These are phyloP conservation scores for Brassica hybrid DNA, from an alignment of 441 rosid species.

Conservation along the genomic window DNA sequence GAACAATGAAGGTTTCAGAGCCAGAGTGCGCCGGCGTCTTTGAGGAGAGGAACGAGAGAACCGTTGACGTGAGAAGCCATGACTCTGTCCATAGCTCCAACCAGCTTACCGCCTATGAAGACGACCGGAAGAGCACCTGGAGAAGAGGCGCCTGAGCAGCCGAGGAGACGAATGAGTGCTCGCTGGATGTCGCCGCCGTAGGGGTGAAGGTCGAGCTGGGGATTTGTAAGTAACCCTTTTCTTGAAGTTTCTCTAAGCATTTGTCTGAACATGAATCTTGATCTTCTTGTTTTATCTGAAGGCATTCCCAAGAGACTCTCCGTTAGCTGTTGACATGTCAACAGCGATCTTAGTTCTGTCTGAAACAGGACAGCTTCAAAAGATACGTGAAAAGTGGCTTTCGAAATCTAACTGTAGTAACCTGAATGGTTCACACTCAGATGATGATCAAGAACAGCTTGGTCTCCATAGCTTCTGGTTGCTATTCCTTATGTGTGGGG, in stretches of 20 bases:
- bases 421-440: conserved; percentile 42
- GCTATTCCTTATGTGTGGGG: conserved; percentile 69
- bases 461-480: conserved; percentile 79
- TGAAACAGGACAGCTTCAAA: conserved; percentile 85
- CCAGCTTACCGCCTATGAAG: conserved; percentile 72
- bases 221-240: conserved; percentile 69
- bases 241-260: conserved; percentile 11
- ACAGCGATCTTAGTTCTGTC: conserved; percentile 84
- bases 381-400: conserved; percentile 83
- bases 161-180: conserved; percentile 56
- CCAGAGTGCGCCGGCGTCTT: conserved; percentile 77
- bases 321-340: conserved; percentile 85
- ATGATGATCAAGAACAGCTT: conserved; percentile 61
- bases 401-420: conserved; percentile 52
- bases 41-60: conserved; percentile 74
- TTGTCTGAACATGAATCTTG: conserved; percentile 25
- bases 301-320: conserved; percentile 94
- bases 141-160: conserved; percentile 47
- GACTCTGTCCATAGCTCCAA: conserved; percentile 73
- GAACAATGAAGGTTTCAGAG: conserved; percentile 39
- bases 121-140: conserved; percentile 61
- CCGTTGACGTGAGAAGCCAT: conserved; percentile 82
- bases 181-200: conserved; percentile 58
- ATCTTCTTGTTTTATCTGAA: conserved; percentile 34
- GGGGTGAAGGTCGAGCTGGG: conserved; percentile 88